phyloP scores from a whole-genome alignment of 2,329 filamentous ascomycete genomes.

The Fusarium continuum region DNA sequence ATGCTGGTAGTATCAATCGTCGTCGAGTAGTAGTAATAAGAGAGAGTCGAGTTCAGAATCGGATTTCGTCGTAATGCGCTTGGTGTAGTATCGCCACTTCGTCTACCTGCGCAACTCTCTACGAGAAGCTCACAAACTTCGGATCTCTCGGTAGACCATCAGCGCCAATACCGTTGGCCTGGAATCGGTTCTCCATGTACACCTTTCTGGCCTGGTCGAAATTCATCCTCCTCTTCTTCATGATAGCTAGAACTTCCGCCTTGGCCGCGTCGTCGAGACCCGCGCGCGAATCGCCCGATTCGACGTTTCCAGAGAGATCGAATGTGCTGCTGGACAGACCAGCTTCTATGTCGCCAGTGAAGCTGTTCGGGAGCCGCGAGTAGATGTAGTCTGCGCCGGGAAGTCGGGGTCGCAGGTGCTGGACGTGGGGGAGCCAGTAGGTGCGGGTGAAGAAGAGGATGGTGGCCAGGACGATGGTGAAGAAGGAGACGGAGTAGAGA shows the following conservation, averaged over 20 bases:
- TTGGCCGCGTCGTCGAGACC: constrained; percentile 86
- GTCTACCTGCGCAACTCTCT: constrained; percentile 12
- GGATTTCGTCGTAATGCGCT: constrained; percentile 2
- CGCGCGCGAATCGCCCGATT: constrained; percentile 77
- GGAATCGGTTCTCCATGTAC: constrained; percentile 87
- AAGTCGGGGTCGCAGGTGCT: constrained; percentile 63
- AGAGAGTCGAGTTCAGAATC: background rate
- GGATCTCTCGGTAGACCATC: constrained; percentile 91
- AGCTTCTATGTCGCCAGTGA: constrained; percentile 85
- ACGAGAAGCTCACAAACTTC: constrained; percentile 90
- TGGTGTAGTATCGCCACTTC: background rate
- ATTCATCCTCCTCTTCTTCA: constrained; percentile 82
- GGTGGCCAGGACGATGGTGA: constrained; percentile 76
- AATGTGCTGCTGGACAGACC: constrained; percentile 87
- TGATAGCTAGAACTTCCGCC: constrained; percentile 84
- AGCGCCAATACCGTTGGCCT: constrained; percentile 84
- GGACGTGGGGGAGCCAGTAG: constrained; percentile 77
- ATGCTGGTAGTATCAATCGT: background rate
- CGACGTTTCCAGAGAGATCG: constrained; percentile 82
- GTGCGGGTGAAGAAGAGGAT: constrained; percentile 82
- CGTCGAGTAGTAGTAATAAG: background rate
- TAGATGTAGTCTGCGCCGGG: constrained; percentile 73
- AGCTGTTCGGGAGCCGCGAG: constrained; percentile 77
- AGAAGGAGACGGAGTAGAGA: constrained; percentile 79
- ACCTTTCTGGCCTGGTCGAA: constrained; percentile 92